Base-by-base conservation (phyloP, 2,329 filamentous ascomycete species). In the Aspergillus spinulosporus region DNA sequence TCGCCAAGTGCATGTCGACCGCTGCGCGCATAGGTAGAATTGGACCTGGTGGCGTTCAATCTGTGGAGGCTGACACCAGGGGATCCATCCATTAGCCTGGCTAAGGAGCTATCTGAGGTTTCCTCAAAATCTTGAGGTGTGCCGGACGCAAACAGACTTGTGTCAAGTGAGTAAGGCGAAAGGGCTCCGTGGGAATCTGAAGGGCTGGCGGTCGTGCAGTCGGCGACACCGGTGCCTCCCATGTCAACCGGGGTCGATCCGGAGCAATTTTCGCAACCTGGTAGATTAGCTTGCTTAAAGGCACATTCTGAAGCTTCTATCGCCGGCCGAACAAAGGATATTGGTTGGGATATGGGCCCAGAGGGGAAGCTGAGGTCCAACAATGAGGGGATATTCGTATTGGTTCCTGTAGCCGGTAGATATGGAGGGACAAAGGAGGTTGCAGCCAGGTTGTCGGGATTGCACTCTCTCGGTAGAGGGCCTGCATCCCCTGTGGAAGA, bases 281-380 rank as follows among this genome's bases (percentile, higher is more conserved):
- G 11, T 4, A 51, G 11, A 7, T 28, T 40, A 6, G 37, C 32
- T 7, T 49, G 44, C 15, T 48, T 52, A 21, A 59, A 9, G 15
- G 75, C 2, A 73, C 80, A 56, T 72, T 66, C 28, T 72, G 79
- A 34, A 68, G 73, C 26, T 61, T 72, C 59, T 2, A 62, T 45
- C 4, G 68, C 59, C 12, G 69, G 67, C 5, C 68, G 70, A 36
- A 73, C 59, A 49, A 70, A 75, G 1, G 74, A 75, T 2, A 71
- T 66, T 32, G 71, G 69, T 46, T 70, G 68, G 3, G 72, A 68
- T 3, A 73, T 67, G 1, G 66, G 62, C 42, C 62, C 69, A 31
- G 67, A 60, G 21, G 70, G 67, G 26, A 73, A 69, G n/a, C 57
- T 59, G 43, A 73, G 69, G 5, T 63, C 56, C 14, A 66, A 61